phyloP scores from a whole-genome alignment of 2,329 filamentous ascomycete genomes.

The Phaeosphaeriaceae sp. region DNA sequence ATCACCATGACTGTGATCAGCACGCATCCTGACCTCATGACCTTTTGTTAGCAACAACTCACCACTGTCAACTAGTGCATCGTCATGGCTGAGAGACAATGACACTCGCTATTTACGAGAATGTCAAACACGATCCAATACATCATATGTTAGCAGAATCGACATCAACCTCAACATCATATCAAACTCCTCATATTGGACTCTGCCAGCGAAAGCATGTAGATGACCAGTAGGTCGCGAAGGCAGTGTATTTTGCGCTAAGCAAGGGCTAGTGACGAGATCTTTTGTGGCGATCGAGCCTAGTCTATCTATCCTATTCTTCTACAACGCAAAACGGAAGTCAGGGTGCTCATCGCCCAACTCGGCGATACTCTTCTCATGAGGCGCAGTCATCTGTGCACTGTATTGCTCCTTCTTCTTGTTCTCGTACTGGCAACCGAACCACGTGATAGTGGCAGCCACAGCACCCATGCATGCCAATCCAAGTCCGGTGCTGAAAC shows the following conservation, averaged over 20 bases:
- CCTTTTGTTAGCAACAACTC: background rate
- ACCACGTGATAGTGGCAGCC: constrained; percentile 41
- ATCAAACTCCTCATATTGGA: too few relatives aligned
- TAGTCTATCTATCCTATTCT: background rate
- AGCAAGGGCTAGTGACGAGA: background rate
- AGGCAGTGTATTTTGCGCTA: background rate
- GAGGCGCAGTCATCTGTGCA: constrained; percentile 45
- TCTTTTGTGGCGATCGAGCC: background rate
- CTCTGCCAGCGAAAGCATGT: background rate
- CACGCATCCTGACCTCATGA: background rate
- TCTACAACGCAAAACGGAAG: constrained; percentile 53
- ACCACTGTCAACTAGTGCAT: constrained; percentile 53
- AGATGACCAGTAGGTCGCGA: background rate
- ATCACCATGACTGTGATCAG: constrained; percentile 46
- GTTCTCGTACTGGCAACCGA: constrained; percentile 61
- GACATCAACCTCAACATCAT: too few relatives aligned
- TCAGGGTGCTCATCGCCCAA: constrained; percentile 62
- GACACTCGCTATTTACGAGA: too few relatives aligned
- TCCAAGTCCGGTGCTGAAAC: constrained; percentile 39
- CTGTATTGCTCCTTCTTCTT: constrained; percentile 51
- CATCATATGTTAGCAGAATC: too few relatives aligned
- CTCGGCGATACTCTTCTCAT: constrained; percentile 33
- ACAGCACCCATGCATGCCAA: constrained; percentile 45
- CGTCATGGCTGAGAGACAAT: too few relatives aligned
- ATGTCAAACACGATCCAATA: too few relatives aligned